Evolutionary conservation across 1,139 yeast species (phyloP).

Genomic region (Pichia sp.): DNA sequence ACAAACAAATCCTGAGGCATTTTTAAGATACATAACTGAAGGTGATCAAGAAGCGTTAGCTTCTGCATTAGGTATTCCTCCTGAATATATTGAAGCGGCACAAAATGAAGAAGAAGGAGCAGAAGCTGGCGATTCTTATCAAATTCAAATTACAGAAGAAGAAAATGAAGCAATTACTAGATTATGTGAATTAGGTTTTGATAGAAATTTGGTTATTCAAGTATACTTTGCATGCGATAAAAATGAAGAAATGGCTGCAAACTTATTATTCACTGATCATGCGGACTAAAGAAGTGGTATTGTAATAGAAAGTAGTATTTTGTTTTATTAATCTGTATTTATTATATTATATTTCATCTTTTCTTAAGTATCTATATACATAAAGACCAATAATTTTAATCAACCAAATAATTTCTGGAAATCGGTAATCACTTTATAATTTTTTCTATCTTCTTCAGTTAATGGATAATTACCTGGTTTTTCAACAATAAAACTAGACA

Average conservation of each 20-base stretch:
- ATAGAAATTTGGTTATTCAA: slow-evolving; percentile 78
- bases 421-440: slow-evolving; percentile 24
- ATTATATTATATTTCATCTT: neutral
- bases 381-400: neutral
- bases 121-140: slow-evolving; percentile 38
- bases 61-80: slow-evolving; percentile 28
- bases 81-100: slow-evolving; percentile 29
- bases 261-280: slow-evolving; percentile 59
- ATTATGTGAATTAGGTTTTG: slow-evolving; percentile 88
- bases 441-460: slow-evolving; percentile 29
- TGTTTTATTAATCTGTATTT: neutral
- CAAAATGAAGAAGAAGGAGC: slow-evolving; percentile 35
- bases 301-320: neutral
- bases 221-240: slow-evolving; percentile 97
- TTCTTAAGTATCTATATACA: neutral
- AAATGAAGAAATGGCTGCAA: slow-evolving; percentile 95
- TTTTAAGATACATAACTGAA: slow-evolving; percentile 63
- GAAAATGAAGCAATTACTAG: slow-evolving; percentile 86
- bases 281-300: slow-evolving; percentile 20
- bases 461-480: slow-evolving; percentile 73
- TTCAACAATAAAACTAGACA: slow-evolving; percentile 51
- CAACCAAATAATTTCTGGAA: slow-evolving; percentile 14
- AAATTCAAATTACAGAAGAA: slow-evolving; percentile 65
- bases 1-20: slow-evolving; percentile 81
- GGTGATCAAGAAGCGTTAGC: slow-evolving; percentile 38